Percentiles rank a stretch among this genome's conserved stretches.
Evolutionary conservation across 2,329 filamentous ascomycete genomes (phyloP).

Genomic region (Ascochyta pisi): DNA sequence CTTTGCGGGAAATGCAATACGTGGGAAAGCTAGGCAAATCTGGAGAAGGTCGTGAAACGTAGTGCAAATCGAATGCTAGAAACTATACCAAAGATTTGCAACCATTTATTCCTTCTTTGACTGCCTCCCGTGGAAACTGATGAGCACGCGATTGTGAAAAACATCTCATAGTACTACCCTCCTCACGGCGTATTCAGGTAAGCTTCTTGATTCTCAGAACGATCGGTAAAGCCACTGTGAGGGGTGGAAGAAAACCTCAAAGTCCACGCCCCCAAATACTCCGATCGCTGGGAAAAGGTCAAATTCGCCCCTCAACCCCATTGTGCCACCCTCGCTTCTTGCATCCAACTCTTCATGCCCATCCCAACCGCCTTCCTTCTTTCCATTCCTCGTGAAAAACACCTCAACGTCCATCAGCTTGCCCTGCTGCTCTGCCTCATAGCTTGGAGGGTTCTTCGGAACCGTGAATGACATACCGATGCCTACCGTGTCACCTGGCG

Average conservation of each 20-base stretch:
- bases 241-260: conserved; percentile 70
- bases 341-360: conserved; percentile 77
- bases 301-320: conserved; percentile 72
- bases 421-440: conserved; percentile 35
- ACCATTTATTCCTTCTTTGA: too few species aligned
- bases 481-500: conserved; percentile 70
- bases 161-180: too few species aligned
- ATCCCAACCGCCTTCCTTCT: conserved; percentile 68
- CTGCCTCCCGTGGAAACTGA: too few species aligned
- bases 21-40: too few species aligned
- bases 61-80: too few species aligned
- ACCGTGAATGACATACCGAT: conserved; percentile 71
- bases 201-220: conserved; percentile 2
- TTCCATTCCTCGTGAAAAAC: conserved; percentile 75
- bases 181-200: too few species aligned
- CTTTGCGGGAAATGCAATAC: too few species aligned
- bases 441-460: conserved; percentile 45
- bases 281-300: conserved; percentile 76
- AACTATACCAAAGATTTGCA: too few species aligned
- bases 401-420: conserved; percentile 60
- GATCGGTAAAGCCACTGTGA: conserved; percentile 62
- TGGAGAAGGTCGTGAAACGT: too few species aligned
- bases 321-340: conserved; percentile 65
- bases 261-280: conserved; percentile 70
- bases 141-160: too few species aligned